Evolutionary conservation across 768 basidiomycete species (phyloP).

Genomic region (Hirschioporus abietinus): DNA sequence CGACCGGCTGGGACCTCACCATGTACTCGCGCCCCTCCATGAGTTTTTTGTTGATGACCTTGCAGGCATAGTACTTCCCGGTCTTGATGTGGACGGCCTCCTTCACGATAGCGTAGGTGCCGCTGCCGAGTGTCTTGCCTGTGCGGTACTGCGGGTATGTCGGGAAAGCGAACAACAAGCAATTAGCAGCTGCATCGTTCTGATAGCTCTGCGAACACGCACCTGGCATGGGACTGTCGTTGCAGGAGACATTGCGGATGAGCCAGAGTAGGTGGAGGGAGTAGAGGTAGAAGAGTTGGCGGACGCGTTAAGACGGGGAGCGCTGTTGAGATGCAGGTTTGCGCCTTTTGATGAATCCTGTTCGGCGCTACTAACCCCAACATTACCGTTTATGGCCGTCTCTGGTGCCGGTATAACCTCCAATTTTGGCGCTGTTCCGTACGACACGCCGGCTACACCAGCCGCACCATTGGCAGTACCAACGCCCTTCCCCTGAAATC

Average conservation of each 20-base stretch:
- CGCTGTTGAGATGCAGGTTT: background rate
- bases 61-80: slow-evolving; percentile 94
- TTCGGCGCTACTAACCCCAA: background rate
- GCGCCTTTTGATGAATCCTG: background rate
- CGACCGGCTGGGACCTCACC: slow-evolving; percentile 44
- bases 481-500: background rate
- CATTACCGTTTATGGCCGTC: background rate
- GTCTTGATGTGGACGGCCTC: slow-evolving; percentile 94
- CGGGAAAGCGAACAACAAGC: background rate
- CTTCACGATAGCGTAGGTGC: slow-evolving; percentile 93
- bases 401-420: background rate
- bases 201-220: background rate
- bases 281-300: background rate
- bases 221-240: slow-evolving; percentile 3
- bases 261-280: background rate
- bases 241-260: background rate
- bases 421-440: background rate
- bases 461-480: background rate
- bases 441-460: background rate
- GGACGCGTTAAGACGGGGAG: background rate
- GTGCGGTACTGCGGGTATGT: slow-evolving; percentile 62
- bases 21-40: slow-evolving; percentile 98
- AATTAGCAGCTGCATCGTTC: background rate
- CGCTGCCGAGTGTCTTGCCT: slow-evolving; percentile 82
- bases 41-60: slow-evolving; percentile 98